Base-by-base conservation (phyloP, 805 yeast species). In the Cyberlindnera mississippiensis region DNA sequence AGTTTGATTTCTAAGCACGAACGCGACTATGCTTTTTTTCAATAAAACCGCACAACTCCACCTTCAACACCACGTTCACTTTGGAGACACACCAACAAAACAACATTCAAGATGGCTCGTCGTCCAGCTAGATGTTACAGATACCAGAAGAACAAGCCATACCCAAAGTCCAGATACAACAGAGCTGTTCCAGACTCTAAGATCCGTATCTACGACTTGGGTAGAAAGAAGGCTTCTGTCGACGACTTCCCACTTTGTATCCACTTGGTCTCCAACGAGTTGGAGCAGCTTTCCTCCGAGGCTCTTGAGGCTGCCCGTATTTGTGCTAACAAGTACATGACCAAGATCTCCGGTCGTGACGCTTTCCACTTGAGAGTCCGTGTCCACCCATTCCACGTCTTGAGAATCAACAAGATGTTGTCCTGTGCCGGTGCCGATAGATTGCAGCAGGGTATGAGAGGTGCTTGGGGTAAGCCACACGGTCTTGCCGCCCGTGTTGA, bases 381-480 rank as follows among this genome's bases (percentile, higher is more conserved):
- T 80, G 98, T 90, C 68, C 99, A 93, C 78, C 99, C 99, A 64
- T 93, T 86, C 98, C 99, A 93, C 83, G 99, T 93, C 62, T 83
- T 93, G 74, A 85, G 99, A 79, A 93, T 93, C 82, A 93, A 93
- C 93, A 93, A 93, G 88, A 93, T 93, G 99, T 89, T 93, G 96
- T 93, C 99, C 69, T 93, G 99, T 82, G 99, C 99, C 80, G 99
- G 99, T 87, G 99, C 99, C 72, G 99, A 93, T 91, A 89, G 99
- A 86, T 84, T 93, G 78, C 99, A 93, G 81, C 98, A 93, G 80
- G 99, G 99, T 90, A 93, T 93, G 99, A 91, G 99, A 88, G 95
- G 95, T 82, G 99, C 99, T 71, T 93, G 98, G 98, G 99, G 99
- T 89, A 93, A 93, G 82, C 99, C 99, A 67, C 96, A 90, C 67